Evolutionary conservation across 768 basidiomycete genomes (phyloP).

Genomic region (Cystofilobasidium macerans): DNA sequence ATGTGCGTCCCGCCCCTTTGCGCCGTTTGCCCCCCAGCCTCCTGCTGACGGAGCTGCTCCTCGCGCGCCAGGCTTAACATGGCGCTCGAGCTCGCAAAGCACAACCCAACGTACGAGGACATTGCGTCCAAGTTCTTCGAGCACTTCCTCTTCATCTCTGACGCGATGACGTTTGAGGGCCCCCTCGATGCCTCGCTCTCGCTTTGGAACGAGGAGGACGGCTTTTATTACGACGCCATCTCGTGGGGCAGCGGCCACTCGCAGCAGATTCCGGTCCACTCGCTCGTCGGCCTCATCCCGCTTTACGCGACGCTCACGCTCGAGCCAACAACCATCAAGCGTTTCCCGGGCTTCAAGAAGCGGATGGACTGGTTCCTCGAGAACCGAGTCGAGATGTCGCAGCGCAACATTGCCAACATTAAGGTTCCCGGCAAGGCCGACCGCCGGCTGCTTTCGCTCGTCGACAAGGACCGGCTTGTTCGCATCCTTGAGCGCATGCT

Average conservation of each 20-base stretch:
- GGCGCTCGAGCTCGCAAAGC: conserved; percentile 92
- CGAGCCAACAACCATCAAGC: conserved; percentile 75
- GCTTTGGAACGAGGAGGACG: conserved; percentile 92
- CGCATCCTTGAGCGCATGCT: conserved; percentile 91
- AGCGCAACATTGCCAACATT: conserved; percentile 93
- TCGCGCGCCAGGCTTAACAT: conserved; percentile 57
- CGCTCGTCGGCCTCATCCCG: conserved; percentile 94
- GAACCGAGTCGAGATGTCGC: conserved; percentile 74
- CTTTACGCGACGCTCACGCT: conserved; percentile 89
- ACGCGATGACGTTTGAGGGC: conserved; percentile 88
- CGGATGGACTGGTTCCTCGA: conserved; percentile 98
- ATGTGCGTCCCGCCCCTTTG: conserved; percentile 50
- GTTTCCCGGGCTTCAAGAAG: conserved; percentile 96
- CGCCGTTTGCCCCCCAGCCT: conserved; percentile 16
- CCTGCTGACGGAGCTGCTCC: background rate
- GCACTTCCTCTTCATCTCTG: conserved; percentile 97
- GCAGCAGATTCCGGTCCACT: conserved; percentile 85
- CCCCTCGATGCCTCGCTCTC: conserved; percentile 62
- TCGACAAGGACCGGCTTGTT: conserved; percentile 78
- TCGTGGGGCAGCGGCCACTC: conserved; percentile 60
- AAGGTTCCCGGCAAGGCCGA: conserved; percentile 69
- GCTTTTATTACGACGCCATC: conserved; percentile 97
- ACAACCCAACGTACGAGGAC: conserved; percentile 94
- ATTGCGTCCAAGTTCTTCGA: conserved; percentile 78
- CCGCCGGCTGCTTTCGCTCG: conserved; percentile 75